These are phyloP conservation scores for Neonectria sp. DNA, from an alignment of 2,329 filamentous ascomycete genomes.

Conservation along the genomic window DNA sequence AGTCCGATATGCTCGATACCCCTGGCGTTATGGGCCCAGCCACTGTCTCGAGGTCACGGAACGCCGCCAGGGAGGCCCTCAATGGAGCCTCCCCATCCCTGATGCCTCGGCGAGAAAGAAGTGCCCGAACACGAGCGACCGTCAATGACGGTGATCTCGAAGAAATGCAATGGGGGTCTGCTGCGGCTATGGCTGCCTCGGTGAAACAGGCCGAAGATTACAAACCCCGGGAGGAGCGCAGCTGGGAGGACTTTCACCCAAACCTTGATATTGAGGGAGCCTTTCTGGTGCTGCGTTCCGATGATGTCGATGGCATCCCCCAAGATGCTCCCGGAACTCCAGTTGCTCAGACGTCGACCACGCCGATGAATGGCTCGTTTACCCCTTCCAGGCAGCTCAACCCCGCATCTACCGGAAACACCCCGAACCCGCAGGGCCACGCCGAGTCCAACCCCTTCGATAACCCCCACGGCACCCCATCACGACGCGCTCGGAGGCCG, in stretches of 20 bases:
- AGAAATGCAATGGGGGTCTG: conserved; percentile 84
- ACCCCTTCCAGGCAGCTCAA: conserved; percentile 65
- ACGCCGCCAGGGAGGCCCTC: conserved; percentile 63
- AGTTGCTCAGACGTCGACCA: conserved; percentile 46
- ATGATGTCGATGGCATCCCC: conserved; percentile 85
- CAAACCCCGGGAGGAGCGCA: conserved; percentile 95
- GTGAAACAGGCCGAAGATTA: conserved; percentile 95
- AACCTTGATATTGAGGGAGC: conserved; percentile 90
- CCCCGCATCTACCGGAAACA: conserved; percentile 59
- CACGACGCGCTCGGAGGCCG: conserved; percentile 59
- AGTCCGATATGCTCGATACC: conserved; percentile 76
- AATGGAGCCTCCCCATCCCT: conserved; percentile 57
- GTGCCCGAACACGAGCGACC: conserved; percentile 67
- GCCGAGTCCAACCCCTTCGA: conserved; percentile 52
- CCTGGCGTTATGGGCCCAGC: conserved; percentile 59
- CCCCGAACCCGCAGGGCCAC: conserved; percentile 56
- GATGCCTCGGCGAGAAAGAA: conserved; percentile 70
- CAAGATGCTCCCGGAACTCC: conserved; percentile 57
- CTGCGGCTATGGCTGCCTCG: conserved; percentile 89
- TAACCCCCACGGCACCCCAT: conserved; percentile 51
- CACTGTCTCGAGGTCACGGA: conserved; percentile 66
- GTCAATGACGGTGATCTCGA: conserved; percentile 68
- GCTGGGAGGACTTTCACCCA: conserved; percentile 98
- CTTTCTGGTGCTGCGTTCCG: conserved; percentile 84
- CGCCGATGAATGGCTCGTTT: conserved; percentile 56